Base-by-base conservation (phyloP, 805 yeast species). In the Kuraishia hungarica region DNA sequence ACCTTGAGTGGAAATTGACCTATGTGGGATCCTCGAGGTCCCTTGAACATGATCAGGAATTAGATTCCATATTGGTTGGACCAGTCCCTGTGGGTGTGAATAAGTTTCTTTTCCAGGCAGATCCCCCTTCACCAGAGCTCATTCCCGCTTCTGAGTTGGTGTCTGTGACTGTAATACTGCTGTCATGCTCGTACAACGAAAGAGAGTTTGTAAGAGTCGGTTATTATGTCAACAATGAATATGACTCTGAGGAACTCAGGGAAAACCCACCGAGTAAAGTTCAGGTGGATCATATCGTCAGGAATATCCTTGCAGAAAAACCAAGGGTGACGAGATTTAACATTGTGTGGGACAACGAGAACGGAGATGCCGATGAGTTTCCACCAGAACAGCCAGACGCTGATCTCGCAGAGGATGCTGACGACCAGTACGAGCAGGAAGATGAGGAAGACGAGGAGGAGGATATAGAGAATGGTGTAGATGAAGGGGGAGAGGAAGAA, bases 1-100 rank as follows among this genome's bases (percentile, higher is more conserved):
- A 94, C 69, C 76, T 94, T 56, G 99, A 94, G 69, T 94, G 99
- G 99, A 94, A 94, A 68, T 75, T 94, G 56, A 93, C 97, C 1
- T 94, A 94, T 62, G 99, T 94, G 48, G 99, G 99, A 1, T 89
- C 97, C 3, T 92, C 97, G 1, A 80, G 96, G 51, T 90, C 97
- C 46, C 69, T 90, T 53, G 97, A 94, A 60, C 97, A 94, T 63
- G 99, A 94, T 69, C 99, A 94, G 71, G 97, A 92, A 67, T 75
- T 94, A 55, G 99, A 94, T 66, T 91, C 97, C 1, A 84, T 94
- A 46, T 73, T 94, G n/a, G 99, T 94, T 2, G 99, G 99, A 0
- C 99, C 99, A 0, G 96, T 94, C 1, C 99, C 99, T 0, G 96
- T 94, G 1, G 99, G 99, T 1, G 84, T 93, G 48, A 94, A 94